Evolutionary conservation across 2,329 filamentous ascomycete genomes (phyloP).

Genomic region (Drechslera avenae): DNA sequence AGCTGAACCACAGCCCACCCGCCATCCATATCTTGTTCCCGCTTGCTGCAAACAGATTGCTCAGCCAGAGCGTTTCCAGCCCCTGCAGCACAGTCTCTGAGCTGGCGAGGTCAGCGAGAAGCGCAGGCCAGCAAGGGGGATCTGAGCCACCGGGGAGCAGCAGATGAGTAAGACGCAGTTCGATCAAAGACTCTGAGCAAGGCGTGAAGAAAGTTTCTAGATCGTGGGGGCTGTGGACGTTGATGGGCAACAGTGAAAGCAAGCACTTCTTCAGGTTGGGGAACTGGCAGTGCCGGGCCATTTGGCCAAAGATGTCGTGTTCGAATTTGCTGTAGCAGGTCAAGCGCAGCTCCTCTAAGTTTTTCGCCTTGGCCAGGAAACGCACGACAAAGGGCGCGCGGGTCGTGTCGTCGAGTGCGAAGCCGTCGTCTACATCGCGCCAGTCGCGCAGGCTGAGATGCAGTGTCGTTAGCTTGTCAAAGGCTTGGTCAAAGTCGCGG

Average conservation of each 20-base stretch:
- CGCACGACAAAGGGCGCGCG: slow-evolving; percentile 35
- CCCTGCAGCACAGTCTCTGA: too few relatives aligned
- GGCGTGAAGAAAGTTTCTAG: too few relatives aligned
- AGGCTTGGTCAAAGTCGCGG: slow-evolving; percentile 15
- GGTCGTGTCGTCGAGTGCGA: slow-evolving; percentile 20
- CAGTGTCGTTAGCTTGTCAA: slow-evolving; percentile 22
- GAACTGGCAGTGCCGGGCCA: slow-evolving; percentile 30
- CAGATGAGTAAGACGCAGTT: too few relatives aligned
- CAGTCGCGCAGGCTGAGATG: slow-evolving; percentile 37
- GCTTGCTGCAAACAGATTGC: too few relatives aligned
- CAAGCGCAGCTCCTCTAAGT: slow-evolving; percentile 22
- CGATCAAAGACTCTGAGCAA: too few relatives aligned
- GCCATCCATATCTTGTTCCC: too few relatives aligned
- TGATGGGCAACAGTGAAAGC: slow-evolving; percentile 6
- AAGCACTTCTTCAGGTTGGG: slow-evolving; percentile 19
- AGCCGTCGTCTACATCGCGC: slow-evolving; percentile 30
- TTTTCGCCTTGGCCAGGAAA: slow-evolving; percentile 31
- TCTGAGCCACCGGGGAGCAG: too few relatives aligned
- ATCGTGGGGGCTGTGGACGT: too few relatives aligned
- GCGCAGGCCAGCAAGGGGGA: too few relatives aligned
- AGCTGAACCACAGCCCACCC: too few relatives aligned
- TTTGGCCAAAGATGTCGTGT: slow-evolving; percentile 26
- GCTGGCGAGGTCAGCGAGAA: too few relatives aligned
- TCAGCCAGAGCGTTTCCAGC: too few relatives aligned
- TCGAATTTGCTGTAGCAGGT: slow-evolving; percentile 35